phyloP scores from a whole-genome alignment of 2,329 filamentous ascomycete genomes.

The Hypoxylon sp. region DNA sequence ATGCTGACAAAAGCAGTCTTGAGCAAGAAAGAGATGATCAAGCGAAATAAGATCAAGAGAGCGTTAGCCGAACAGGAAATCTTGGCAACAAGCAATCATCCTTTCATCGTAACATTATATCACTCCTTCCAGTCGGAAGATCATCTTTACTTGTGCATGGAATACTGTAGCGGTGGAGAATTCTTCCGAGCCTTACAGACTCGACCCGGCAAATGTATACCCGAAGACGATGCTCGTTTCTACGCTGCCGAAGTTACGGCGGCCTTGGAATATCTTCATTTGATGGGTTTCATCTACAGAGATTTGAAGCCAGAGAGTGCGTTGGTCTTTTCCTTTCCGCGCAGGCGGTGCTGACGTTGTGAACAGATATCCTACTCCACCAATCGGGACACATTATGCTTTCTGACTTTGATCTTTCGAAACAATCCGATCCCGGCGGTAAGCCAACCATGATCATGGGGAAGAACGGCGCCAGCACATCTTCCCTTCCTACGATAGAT shows the following conservation, averaged over 20 bases:
- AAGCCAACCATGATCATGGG: conserved; percentile 98
- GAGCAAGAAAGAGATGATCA: conserved; percentile 99
- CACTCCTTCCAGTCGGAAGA: conserved; percentile 99
- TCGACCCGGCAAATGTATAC: conserved; percentile 95
- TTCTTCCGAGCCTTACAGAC: conserved; percentile 98
- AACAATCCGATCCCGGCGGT: conserved; percentile 95
- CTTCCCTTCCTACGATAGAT: conserved; percentile 94
- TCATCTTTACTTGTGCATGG: conserved; percentile 99
- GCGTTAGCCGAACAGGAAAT: conserved; percentile 98
- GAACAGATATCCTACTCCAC: conserved; percentile 90
- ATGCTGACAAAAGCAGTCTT: conserved; percentile 75
- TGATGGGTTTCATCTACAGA: conserved; percentile 99
- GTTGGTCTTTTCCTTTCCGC: conserved; percentile 56
- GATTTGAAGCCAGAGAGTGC: conserved; percentile 98
- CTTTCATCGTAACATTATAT: conserved; percentile 98
- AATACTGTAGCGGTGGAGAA: conserved; percentile 98
- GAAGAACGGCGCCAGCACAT: conserved; percentile 87
- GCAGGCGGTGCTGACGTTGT: conserved; percentile 55
- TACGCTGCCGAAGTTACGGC: conserved; percentile 98
- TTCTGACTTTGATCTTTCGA: conserved; percentile 98
- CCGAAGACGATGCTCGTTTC: conserved; percentile 96
- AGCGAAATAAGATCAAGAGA: conserved; percentile 99
- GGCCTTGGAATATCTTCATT: conserved; percentile 93
- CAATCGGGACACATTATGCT: conserved; percentile 99
- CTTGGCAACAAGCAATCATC: conserved; percentile 96